Evolutionary conservation across 129 eudicot species (phyloP).

Genomic region (Silybum marianum): DNA sequence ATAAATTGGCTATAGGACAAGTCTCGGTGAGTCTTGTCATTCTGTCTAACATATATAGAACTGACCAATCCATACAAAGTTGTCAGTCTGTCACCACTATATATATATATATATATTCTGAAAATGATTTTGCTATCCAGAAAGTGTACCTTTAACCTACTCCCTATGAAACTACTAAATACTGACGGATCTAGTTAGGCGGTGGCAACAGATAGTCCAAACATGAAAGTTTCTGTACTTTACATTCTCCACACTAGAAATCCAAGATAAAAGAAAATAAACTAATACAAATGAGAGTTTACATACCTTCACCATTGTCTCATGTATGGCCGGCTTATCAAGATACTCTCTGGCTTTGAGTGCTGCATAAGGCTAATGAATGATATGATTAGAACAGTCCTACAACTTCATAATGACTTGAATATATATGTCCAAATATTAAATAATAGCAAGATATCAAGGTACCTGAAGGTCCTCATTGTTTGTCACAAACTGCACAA

Average conservation of each 20-base stretch:
- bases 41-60: neutral
- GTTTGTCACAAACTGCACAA: slow-evolving; percentile 98
- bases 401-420: neutral
- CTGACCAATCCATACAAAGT: neutral
- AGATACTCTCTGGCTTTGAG: slow-evolving; percentile 96
- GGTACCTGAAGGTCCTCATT: slow-evolving; percentile 97
- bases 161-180: neutral
- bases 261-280: neutral
- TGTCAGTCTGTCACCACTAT: neutral
- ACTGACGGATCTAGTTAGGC: neutral
- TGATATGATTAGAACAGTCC: slow-evolving; percentile 12
- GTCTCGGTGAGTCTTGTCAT: neutral
- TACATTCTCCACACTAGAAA: neutral
- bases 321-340: slow-evolving; percentile 97
- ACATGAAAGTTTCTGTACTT: neutral
- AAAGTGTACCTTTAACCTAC: neutral
- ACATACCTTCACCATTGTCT: slow-evolving; percentile 99
- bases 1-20: neutral
- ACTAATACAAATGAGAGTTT: slow-evolving; percentile 10
- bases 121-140: neutral
- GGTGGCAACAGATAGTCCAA: neutral
- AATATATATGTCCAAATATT: neutral
- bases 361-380: slow-evolving; percentile 94
- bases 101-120: too few species aligned
- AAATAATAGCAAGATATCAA: neutral